phyloP scores from a whole-genome alignment of 495 filamentous ascomycete genomes.

The Talaromyces nanjingensis region DNA sequence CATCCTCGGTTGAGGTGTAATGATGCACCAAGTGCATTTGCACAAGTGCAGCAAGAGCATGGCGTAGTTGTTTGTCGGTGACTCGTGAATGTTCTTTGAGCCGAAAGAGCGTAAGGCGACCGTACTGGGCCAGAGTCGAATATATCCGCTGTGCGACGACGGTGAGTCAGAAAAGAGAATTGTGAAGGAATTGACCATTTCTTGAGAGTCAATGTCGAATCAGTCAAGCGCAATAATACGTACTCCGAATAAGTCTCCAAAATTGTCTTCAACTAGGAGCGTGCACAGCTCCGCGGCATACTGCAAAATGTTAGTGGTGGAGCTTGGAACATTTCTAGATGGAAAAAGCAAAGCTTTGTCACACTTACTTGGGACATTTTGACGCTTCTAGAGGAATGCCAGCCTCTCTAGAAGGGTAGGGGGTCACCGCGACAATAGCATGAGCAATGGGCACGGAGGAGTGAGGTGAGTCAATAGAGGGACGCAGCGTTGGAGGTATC shows the following conservation, averaged over 20 bases:
- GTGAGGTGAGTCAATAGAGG: neutral
- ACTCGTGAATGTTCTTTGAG: constrained; percentile 63
- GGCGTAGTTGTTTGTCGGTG: constrained; percentile 57
- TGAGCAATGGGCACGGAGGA: constrained; percentile 16
- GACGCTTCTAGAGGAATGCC: constrained; percentile 61
- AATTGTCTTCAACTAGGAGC: constrained; percentile 80
- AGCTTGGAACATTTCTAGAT: too few relatives aligned
- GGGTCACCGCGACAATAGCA: constrained; percentile 52
- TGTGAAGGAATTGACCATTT: neutral
- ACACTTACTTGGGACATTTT: constrained; percentile 50
- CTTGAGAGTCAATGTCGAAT: neutral
- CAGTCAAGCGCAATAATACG: constrained; percentile 22
- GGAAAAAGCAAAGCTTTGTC: neutral
- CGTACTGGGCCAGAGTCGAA: constrained; percentile 65
- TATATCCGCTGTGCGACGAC: constrained; percentile 59
- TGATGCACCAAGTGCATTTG: constrained; percentile 84
- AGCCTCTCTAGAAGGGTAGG: constrained; percentile 64
- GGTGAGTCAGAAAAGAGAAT: neutral
- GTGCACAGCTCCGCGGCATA: constrained; percentile 74
- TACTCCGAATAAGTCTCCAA: constrained; percentile 88
- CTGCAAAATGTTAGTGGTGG: constrained; percentile 20
- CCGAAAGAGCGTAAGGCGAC: constrained; percentile 63
- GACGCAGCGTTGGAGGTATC: neutral
- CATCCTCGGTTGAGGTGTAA: constrained; percentile 55
- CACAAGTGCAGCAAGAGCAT: constrained; percentile 75